A percentile compares a stretch with the other conserved stretches of the same genome.
phyloP scores from a whole-genome alignment of 2,329 filamentous ascomycete species.

The Acephala macrosclerotiorum region DNA sequence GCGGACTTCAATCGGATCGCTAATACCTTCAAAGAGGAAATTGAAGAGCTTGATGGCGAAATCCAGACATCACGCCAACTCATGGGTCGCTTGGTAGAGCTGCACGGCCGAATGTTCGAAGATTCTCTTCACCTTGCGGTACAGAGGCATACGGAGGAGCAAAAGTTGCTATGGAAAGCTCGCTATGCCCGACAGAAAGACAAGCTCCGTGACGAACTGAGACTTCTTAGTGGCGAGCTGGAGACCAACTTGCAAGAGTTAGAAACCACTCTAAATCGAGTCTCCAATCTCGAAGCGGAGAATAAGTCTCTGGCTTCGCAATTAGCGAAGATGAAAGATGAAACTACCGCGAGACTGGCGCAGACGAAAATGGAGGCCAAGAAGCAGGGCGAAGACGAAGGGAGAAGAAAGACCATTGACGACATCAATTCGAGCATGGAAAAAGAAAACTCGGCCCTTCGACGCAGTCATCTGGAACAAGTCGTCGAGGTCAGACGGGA shows the following conservation, averaged over 20 bases:
- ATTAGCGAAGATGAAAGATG: background rate
- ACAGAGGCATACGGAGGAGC: background rate
- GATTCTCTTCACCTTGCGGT: background rate
- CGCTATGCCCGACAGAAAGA: background rate
- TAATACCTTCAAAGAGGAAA: background rate
- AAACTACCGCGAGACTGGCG: background rate
- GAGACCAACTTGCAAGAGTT: background rate
- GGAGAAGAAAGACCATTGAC: constrained; percentile 11
- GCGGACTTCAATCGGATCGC: background rate
- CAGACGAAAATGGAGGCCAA: background rate
- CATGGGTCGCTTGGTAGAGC: background rate
- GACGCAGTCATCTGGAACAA: constrained; percentile 14
- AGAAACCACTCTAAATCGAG: background rate
- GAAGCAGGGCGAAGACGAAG: constrained; percentile 3
- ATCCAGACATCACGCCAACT: background rate
- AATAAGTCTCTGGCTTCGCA: background rate
- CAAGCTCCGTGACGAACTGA: background rate
- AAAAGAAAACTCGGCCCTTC: constrained; percentile 2
- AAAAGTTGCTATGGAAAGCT: constrained; percentile 1
- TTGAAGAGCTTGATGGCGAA: constrained; percentile 6
- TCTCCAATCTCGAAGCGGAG: background rate
- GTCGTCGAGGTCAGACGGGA: constrained; percentile 15
- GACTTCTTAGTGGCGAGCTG: background rate
- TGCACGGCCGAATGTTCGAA: background rate
- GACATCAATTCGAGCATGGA: constrained; percentile 17